phyloP scores from a whole-genome alignment of 78 protist species.

The Dictyostelium firmibasis region DNA sequence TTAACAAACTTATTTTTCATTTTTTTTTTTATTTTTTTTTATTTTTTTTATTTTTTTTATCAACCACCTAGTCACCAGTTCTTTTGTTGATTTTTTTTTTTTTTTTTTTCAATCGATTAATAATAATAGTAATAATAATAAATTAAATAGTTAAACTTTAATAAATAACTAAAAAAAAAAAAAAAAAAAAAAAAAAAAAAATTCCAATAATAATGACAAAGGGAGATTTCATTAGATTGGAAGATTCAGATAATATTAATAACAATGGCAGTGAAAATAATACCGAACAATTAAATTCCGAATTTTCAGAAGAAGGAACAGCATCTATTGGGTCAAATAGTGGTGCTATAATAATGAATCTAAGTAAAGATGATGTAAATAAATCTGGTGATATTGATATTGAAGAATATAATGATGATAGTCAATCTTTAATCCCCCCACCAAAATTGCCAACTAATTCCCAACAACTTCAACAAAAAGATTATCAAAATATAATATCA shows the following conservation, averaged over 20 bases:
- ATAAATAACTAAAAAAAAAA: background rate
- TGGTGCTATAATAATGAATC: background rate
- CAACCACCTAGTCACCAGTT: background rate
- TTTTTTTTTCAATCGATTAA: background rate
- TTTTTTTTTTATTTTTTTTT: background rate
- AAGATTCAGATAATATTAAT: background rate
- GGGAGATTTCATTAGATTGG: background rate
- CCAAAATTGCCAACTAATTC: too few relatives aligned
- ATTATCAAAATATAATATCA: background rate
- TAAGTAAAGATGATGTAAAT: background rate
- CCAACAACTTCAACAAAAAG: background rate
- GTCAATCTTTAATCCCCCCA: background rate
- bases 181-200: background rate
- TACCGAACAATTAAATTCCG: background rate
- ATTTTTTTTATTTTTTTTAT: background rate
- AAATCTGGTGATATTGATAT: background rate
- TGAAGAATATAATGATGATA: background rate
- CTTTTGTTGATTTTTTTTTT: background rate
- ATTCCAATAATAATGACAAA: background rate
- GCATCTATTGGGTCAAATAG: background rate
- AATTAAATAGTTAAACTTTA: background rate
- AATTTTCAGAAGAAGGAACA: background rate
- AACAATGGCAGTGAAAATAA: background rate
- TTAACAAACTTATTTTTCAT: too few relatives aligned
- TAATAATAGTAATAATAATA: background rate